phyloP scores from a whole-genome alignment of 768 basidiomycete species.

The Myochromella boudieri region DNA sequence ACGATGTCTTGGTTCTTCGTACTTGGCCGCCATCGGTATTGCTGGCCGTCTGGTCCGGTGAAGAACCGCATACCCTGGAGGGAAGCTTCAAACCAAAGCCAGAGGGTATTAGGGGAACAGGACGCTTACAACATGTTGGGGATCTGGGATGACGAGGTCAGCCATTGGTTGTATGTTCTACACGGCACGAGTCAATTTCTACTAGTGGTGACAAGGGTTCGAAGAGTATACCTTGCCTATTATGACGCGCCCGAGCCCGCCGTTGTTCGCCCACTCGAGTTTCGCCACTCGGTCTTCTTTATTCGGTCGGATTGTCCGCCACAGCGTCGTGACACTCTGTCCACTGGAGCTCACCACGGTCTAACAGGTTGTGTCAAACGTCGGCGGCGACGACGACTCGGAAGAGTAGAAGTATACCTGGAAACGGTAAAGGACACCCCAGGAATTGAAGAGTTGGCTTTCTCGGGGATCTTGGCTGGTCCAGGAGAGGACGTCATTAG shows the following conservation, averaged over 20 bases:
- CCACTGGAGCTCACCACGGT: slow-evolving; percentile 64
- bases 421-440: slow-evolving; percentile 81
- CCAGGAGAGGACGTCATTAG: slow-evolving; percentile 80
- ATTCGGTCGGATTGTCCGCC: slow-evolving; percentile 78
- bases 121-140: slow-evolving; percentile 54
- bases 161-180: slow-evolving; percentile 81
- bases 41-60: slow-evolving; percentile 79
- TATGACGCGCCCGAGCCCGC: slow-evolving; percentile 80
- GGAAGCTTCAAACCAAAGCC: slow-evolving; percentile 15
- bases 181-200: slow-evolving; percentile 26
- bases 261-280: slow-evolving; percentile 83
- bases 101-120: slow-evolving; percentile 8
- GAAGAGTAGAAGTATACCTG: slow-evolving; percentile 46
- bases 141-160: slow-evolving; percentile 75
- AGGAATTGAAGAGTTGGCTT: slow-evolving; percentile 79
- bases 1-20: slow-evolving; percentile 55
- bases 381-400: slow-evolving; percentile 16
- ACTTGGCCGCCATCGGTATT: slow-evolving; percentile 80
- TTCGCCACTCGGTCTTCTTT: slow-evolving; percentile 88
- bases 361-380: slow-evolving; percentile 40
- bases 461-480: slow-evolving; percentile 85
- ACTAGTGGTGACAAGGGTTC: slow-evolving; percentile 17
- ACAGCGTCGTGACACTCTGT: slow-evolving; percentile 73
- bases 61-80: slow-evolving; percentile 65
- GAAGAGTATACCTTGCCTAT: slow-evolving; percentile 70